These are phyloP conservation scores for Hyphodiscus hymeniophilus DNA, from an alignment of 495 filamentous ascomycete genomes.

Conservation along the genomic window DNA sequence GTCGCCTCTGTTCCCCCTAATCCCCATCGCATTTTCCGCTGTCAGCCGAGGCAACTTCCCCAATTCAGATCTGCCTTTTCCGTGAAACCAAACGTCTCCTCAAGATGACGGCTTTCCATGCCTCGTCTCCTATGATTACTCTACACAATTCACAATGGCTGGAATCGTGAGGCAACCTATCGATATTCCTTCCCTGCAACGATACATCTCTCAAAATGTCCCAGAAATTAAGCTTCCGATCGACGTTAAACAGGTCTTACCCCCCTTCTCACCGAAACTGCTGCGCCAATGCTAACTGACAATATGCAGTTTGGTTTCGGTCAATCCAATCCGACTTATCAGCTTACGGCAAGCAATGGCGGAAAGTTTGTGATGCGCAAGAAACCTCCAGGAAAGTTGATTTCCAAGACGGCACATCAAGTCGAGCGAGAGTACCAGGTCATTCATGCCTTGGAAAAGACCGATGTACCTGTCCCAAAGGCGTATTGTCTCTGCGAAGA, in stretches of 20 bases:
- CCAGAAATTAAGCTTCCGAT: conserved; percentile 74
- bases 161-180: conserved; percentile 84
- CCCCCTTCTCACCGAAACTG: neutral
- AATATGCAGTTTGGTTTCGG: conserved; percentile 80
- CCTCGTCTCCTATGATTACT: neutral
- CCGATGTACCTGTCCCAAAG: conserved; percentile 80
- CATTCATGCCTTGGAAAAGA: conserved; percentile 70
- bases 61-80: neutral
- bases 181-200: conserved; percentile 65
- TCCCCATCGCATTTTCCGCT: too few relatives aligned
- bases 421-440: conserved; percentile 93
- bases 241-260: conserved; percentile 73
- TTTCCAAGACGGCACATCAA: conserved; percentile 88
- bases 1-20: too few relatives aligned
- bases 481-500: conserved; percentile 85
- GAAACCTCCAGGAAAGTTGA: conserved; percentile 86
- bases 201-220: conserved; percentile 65
- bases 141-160: conserved; percentile 53
- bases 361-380: conserved; percentile 79
- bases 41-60: conserved; percentile 13
- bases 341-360: conserved; percentile 61
- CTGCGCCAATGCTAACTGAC: conserved; percentile 1
- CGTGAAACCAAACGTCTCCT: neutral
- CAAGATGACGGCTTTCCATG: conserved; percentile 1
- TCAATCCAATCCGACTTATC: conserved; percentile 95